Conservation (phyloP, 2,329 filamentous ascomycete species). For the Pestalotiopsis sp. region DNA sequence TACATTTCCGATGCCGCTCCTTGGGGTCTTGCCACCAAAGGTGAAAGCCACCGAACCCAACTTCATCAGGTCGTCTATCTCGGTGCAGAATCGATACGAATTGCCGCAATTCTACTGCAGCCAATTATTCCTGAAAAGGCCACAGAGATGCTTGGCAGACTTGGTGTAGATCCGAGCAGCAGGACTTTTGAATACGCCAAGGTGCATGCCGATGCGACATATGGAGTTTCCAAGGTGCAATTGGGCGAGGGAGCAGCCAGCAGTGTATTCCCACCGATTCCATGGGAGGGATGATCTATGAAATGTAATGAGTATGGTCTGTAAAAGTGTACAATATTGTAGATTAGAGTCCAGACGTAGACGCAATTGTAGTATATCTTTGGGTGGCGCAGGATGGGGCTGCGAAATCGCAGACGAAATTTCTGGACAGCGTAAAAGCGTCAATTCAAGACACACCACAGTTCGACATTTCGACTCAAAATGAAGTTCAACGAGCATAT, state of each 20-base stretch:
- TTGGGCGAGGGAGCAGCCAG: conserved; percentile 40
- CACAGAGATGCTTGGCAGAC: conserved; percentile 69
- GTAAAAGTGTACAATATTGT: not conserved
- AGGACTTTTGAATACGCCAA: conserved; percentile 66
- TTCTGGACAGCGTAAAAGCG: not conserved
- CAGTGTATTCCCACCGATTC: conserved; percentile 55
- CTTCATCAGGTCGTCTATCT: conserved; percentile 63
- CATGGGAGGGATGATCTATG: conserved; percentile 38
- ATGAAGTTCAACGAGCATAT: conserved; percentile 39
- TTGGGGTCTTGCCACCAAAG: conserved; percentile 61
- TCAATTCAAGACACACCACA: not conserved
- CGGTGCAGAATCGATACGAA: conserved; percentile 74
- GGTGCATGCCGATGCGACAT: conserved; percentile 67
- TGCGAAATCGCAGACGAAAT: conserved; percentile 3
- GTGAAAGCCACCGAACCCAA: conserved; percentile 43
- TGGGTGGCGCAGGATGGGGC: not conserved
- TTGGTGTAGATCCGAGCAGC: conserved; percentile 68
- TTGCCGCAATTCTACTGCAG: conserved; percentile 82
- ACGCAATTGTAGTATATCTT: not conserved
- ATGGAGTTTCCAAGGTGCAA: conserved; percentile 56
- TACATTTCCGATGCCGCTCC: conserved; percentile 67
- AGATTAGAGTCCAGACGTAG: not conserved
- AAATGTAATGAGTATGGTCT: not conserved
- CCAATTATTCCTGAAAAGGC: conserved; percentile 88
- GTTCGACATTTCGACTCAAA: not conserved